A percentile compares a stretch with the other conserved stretches of the same genome.
Evolutionary conservation across 1,284 basidiomycete species (phyloP).

Genomic region (Volvariella volvacea): DNA sequence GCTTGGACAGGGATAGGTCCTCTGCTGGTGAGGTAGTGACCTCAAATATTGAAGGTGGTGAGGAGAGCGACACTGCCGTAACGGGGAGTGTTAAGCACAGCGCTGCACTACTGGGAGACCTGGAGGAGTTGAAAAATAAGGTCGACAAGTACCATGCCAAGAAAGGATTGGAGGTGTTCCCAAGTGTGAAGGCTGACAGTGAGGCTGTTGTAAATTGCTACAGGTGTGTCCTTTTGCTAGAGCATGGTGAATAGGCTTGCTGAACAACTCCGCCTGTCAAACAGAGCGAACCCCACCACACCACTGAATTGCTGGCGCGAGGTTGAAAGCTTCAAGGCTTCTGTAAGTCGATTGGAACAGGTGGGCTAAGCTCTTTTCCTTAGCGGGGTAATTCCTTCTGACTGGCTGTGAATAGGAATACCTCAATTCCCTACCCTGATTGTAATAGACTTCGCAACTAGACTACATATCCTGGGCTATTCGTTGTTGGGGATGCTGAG

Average conservation of each 20-base stretch:
- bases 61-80: background rate
- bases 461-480: background rate
- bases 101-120: slow-evolving; percentile 56
- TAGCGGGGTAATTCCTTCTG: slow-evolving; percentile 4
- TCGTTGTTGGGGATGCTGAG: no score
- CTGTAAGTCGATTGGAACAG: slow-evolving; percentile 63
- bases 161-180: slow-evolving; percentile 46
- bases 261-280: slow-evolving; percentile 5
- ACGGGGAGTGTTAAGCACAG: slow-evolving; percentile 52
- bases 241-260: background rate
- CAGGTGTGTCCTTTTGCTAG: slow-evolving; percentile 51
- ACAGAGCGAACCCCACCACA: slow-evolving; percentile 50
- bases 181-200: slow-evolving; percentile 49
- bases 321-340: slow-evolving; percentile 65
- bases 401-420: slow-evolving; percentile 35
- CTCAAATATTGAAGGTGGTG: background rate
- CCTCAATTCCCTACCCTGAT: slow-evolving; percentile 46
- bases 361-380: slow-evolving; percentile 16
- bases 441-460: background rate
- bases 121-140: slow-evolving; percentile 65
- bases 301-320: slow-evolving; percentile 76
- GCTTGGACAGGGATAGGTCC: slow-evolving; percentile 60
- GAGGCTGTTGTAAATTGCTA: slow-evolving; percentile 69
- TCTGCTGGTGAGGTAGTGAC: slow-evolving; percentile 36
- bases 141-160: slow-evolving; percentile 67